These are phyloP conservation scores for Hemileccinum impolitum DNA, from an alignment of 768 basidiomycete genomes.

Conservation along the genomic window DNA sequence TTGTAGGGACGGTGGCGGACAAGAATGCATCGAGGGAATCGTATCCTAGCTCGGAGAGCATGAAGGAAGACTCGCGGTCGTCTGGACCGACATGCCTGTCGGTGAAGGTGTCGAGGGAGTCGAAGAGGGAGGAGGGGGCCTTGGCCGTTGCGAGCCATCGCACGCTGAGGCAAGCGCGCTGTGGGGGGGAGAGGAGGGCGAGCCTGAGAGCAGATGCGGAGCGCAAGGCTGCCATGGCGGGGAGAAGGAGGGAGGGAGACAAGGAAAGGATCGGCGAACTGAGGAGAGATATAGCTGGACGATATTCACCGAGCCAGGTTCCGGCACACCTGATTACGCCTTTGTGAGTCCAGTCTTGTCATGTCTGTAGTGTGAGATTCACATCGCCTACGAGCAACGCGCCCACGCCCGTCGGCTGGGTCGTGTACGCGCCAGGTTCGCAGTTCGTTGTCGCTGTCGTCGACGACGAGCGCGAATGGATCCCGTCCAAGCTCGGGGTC, in stretches of 20 bases:
- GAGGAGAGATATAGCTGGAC: slow-evolving; percentile 19
- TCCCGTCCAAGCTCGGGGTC: slow-evolving; percentile 26
- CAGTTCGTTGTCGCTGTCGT: not conserved
- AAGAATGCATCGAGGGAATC: slow-evolving; percentile 88
- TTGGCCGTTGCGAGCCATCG: slow-evolving; percentile 58
- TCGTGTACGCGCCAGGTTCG: not conserved
- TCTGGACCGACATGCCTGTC: slow-evolving; percentile 94
- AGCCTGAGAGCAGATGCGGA: slow-evolving; percentile 24
- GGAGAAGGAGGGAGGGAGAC: slow-evolving; percentile 14
- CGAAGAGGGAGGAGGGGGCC: slow-evolving; percentile 63
- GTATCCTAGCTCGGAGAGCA: slow-evolving; percentile 85
- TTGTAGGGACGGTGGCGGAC: slow-evolving; percentile 71
- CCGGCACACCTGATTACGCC: slow-evolving; percentile 37
- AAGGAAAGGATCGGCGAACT: slow-evolving; percentile 17
- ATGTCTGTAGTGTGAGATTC: slow-evolving; percentile 11
- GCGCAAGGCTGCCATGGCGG: slow-evolving; percentile 30
- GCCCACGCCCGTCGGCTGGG: slow-evolving; percentile 1
- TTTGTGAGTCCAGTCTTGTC: slow-evolving; percentile 15
- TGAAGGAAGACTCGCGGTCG: slow-evolving; percentile 68
- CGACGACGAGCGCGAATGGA: slow-evolving; percentile 5
- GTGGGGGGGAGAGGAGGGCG: slow-evolving; percentile 18
- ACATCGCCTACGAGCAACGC: slow-evolving; percentile 2
- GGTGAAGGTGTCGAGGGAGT: slow-evolving; percentile 84
- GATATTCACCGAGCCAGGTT: slow-evolving; percentile 40
- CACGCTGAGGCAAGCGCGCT: slow-evolving; percentile 23